A percentile compares a stretch with the other conserved stretches of the same genome.
These are phyloP conservation scores for Phtheirospermum japonicum DNA, from an alignment of 257 asterid genomes.

Conservation along the genomic window DNA sequence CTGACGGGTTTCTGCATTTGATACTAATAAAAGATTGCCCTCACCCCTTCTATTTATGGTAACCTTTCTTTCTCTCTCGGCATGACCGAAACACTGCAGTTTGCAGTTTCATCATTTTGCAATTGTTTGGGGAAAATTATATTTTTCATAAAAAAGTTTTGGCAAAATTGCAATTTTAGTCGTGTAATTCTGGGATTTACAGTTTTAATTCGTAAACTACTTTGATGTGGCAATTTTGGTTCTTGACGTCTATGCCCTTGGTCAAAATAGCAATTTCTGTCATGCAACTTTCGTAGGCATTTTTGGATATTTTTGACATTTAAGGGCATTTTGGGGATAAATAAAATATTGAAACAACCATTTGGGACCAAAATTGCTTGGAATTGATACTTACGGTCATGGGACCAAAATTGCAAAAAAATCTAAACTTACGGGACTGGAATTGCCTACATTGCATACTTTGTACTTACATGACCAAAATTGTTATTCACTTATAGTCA, in stretches of 20 bases:
- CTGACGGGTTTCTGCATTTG: slow-evolving; percentile 90
- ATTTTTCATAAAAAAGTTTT: not conserved
- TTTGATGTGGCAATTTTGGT: too few relatives aligned
- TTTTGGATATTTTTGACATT: not conserved
- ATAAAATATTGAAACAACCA: not conserved
- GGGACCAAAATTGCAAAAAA: too few relatives aligned
- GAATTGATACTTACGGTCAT: too few relatives aligned
- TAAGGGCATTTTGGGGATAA: not conserved
- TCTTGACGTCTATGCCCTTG: too few relatives aligned
- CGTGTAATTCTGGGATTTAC: not conserved
- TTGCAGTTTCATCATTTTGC: too few relatives aligned
- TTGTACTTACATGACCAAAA: not conserved
- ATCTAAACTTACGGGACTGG: not conserved
- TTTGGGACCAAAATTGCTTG: too few relatives aligned
- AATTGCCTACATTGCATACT: not conserved
- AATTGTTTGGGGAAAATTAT: slow-evolving; percentile 3
- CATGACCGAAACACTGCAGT: too few relatives aligned
- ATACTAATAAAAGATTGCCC: slow-evolving; percentile 84
- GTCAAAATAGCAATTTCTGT: not conserved
- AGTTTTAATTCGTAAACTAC: too few relatives aligned
- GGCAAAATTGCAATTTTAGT: not conserved
- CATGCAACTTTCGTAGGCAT: not conserved
- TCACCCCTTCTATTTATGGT: slow-evolving; percentile 78
- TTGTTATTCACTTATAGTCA: too few relatives aligned
- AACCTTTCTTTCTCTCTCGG: slow-evolving; percentile 25